A percentile compares a stretch with the other conserved stretches of the same genome.
These are phyloP conservation scores for Saprolegnia diclina DNA, from an alignment of 352 stramenopile genomes.

Conservation along the genomic window DNA sequence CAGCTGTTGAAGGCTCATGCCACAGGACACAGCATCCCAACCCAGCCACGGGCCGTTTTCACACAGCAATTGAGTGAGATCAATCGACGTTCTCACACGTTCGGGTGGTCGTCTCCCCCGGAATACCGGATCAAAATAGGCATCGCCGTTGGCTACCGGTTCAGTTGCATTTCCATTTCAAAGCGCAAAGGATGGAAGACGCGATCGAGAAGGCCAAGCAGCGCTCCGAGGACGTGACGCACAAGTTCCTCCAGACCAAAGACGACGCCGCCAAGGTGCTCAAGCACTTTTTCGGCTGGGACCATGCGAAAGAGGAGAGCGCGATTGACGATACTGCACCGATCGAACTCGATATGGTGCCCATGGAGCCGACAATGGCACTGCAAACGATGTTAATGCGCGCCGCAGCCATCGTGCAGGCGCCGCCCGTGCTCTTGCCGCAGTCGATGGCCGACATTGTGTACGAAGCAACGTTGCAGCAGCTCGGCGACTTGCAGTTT, in stretches of 20 bases:
- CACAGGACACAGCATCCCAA: too few relatives aligned
- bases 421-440: background rate
- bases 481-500: constrained; percentile 17
- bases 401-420: background rate
- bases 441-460: constrained; percentile 1
- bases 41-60: too few relatives aligned
- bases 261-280: background rate
- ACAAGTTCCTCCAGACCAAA: background rate
- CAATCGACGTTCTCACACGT: too few relatives aligned
- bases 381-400: background rate
- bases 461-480: constrained; percentile 6
- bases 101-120: too few relatives aligned
- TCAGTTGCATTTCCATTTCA: background rate
- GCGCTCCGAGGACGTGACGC: background rate
- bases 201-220: background rate
- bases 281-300: background rate
- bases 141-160: background rate
- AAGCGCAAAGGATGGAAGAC: background rate
- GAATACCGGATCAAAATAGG: background rate
- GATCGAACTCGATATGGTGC: background rate
- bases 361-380: background rate
- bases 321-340: too few relatives aligned
- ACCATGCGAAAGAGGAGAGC: too few relatives aligned
- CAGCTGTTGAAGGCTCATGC: too few relatives aligned
- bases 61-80: too few relatives aligned